Evolutionary conservation across 345 rosid species (phyloP), one percentile per base, ranked within the genome.

Genomic region (Corchorus capsularis): DNA sequence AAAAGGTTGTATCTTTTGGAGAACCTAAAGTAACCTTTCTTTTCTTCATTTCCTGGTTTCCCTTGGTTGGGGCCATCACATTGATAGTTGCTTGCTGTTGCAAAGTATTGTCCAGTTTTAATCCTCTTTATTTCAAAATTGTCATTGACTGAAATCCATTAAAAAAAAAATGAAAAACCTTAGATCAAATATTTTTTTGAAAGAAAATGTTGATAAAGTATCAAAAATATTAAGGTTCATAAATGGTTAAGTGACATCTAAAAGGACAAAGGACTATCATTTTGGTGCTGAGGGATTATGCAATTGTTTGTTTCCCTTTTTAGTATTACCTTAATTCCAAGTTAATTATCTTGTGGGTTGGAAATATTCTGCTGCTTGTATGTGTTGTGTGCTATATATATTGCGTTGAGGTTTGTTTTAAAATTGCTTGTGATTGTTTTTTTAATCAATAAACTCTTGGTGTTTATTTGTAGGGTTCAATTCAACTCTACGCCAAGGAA

Each of bases 401-500:
- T 46, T 43, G 35, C 5, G 3, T 32, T 72, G 46, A 17, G 56
- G 34, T 20, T 59, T 49, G 6, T 70, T 71, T 52, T 43, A 68
- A 8, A 68, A 8, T 68, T 68, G 19, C 15, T 68, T 68, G 56
- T 68, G 59, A 16, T 74, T 22, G 6, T 63, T 53, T 16, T 73
- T 73, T 2, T 43, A n/a, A 32, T 69, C 46, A 39, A 50, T 37
- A 68, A 43, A 15, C 1, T 53, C 53, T 32, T 32, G 71, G 34
- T 12, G 47, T 56, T 64, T 34, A 66, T 39, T 67, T 75, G 72
- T 86, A 95, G 99, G 99, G 65, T 96, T 96, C 76, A 96, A 93
- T 87, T 89, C 99, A 59, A 96, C 96, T 64, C 84, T 96, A 74
- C 97, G 99, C 61, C 98, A 93, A 82, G 99, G 99, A 75, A 96